phyloP scores from a whole-genome alignment of 2,329 filamentous ascomycete species.

The Fusarium secorum region DNA sequence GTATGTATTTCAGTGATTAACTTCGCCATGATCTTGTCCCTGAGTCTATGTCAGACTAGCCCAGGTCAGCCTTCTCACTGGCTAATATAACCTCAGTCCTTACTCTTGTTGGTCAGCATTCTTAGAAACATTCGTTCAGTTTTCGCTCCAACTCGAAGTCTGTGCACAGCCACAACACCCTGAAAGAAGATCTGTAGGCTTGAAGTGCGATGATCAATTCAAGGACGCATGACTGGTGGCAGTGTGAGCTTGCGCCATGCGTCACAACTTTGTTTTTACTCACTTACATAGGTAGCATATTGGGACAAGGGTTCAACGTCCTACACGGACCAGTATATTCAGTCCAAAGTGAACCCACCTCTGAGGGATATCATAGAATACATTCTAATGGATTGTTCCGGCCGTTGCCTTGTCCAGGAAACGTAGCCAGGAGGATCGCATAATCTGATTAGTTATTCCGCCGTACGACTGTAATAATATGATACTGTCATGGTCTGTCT shows the following conservation, averaged over 20 bases:
- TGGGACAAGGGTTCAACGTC: not conserved
- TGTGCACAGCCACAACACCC: slow-evolving; percentile 11
- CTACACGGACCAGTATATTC: not conserved
- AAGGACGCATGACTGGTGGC: not conserved
- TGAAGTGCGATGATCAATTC: too few species aligned
- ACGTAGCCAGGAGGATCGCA: not conserved
- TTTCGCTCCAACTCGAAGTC: not conserved
- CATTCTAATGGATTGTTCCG: not conserved
- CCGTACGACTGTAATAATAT: not conserved
- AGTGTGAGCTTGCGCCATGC: slow-evolving; percentile 1
- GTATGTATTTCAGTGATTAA: not conserved
- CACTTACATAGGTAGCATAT: not conserved
- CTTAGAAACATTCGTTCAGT: not conserved
- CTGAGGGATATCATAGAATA: not conserved
- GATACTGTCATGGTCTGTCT: not conserved
- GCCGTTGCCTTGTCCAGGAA: not conserved
- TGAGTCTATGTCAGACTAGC: not conserved
- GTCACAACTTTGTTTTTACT: not conserved
- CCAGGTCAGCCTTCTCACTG: not conserved
- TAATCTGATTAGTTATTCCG: not conserved
- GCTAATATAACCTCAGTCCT: not conserved
- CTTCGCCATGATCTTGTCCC: not conserved
- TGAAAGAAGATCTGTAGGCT: not conserved
- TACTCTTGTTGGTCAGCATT: slow-evolving; percentile 13
- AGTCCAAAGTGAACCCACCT: not conserved